These are phyloP conservation scores for Kentomonas sorsogonicus DNA, from an alignment of 208 protist species.

Conservation along the genomic window DNA sequence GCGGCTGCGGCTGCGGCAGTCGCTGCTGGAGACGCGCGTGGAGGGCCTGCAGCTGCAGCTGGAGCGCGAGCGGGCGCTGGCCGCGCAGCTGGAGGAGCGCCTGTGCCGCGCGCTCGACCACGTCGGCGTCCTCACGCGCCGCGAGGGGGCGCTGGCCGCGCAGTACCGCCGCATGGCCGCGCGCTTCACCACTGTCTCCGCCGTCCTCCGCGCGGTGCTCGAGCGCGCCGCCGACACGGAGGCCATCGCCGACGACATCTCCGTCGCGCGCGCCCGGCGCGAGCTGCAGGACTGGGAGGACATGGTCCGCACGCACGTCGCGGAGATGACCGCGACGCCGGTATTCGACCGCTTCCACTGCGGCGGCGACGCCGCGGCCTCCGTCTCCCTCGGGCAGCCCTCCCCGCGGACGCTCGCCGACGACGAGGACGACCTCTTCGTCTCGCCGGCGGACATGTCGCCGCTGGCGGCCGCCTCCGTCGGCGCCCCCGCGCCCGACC, in stretches of 20 bases:
- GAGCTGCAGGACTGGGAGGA: background rate
- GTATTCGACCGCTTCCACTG: background rate
- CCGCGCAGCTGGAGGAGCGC: constrained; percentile 25
- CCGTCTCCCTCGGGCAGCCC: too few relatives aligned
- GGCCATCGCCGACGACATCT: background rate
- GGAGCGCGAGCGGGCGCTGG: constrained; percentile 20
- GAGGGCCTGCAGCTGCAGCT: constrained; percentile 23
- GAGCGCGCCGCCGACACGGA: constrained; percentile 11
- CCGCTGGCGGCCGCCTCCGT: too few relatives aligned
- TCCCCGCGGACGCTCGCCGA: too few relatives aligned
- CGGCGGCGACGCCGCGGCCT: too few relatives aligned
- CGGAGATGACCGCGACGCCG: background rate
- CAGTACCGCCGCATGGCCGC: constrained; percentile 36
- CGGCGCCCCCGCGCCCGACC: too few relatives aligned
- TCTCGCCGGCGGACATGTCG: too few relatives aligned
- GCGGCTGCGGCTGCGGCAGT: constrained; percentile 16
- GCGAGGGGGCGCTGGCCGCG: constrained; percentile 11
- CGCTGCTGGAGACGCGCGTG: constrained; percentile 18
- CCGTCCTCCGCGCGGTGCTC: constrained; percentile 37
- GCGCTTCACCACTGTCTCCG: constrained; percentile 34
- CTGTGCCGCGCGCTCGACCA: constrained; percentile 35
- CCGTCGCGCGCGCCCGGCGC: background rate
- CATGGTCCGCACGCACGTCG: background rate
- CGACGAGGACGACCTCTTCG: too few relatives aligned
- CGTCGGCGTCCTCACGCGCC: constrained; percentile 19